Evolutionary conservation across 2,329 filamentous ascomycete species (phyloP), one percentile per base, ranked within the genome.

Genomic region (Rhexocercosporidium sp.): DNA sequence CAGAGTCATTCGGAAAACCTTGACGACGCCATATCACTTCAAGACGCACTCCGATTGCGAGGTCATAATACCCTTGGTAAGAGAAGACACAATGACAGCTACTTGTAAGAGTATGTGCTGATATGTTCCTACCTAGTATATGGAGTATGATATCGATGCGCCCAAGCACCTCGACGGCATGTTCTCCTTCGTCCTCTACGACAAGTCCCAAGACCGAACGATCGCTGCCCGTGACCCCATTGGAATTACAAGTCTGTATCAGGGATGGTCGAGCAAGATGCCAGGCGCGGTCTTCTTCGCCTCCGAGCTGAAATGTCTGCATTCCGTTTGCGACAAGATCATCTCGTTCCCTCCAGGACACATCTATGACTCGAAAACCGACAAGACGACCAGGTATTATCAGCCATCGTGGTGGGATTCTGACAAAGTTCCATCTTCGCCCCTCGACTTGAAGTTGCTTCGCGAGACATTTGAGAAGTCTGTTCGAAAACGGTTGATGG

Each of bases 31-130:
- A 44, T 97, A 97, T 82, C 90, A 94, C 81, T 99, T 98, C 90
- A 97, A 97, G 90, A 99, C 96, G 72, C 92, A 96, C 78, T 98
- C 95, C 44, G 96, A 99, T 79, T 99, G 96, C 82, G 96, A 99
- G 82, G 95, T 99, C 78, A 97, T 99, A 81, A 97, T 99, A 78
- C 96, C 96, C 73, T 81, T 99, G 86, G 93, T 96, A 86, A 79
- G 89, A 41, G 44, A 61, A 29, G 22, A 27, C 22, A 34, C 31
- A 65, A 44, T 47, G 8, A 29, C n/a, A 31, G 39, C 22, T 69
- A 62, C 18, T 16, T 14, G 16, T 29, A 31, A 62, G 44, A 25
- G 18, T 18, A 29, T 20, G 20, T 46, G 41, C 66, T 74, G 65
- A 75, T 49, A 27, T 59, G 34, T 20, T 46, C 64, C 47, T 59